Conservation (phyloP, 495 filamentous ascomycete species). For the Penicillium canescens region DNA sequence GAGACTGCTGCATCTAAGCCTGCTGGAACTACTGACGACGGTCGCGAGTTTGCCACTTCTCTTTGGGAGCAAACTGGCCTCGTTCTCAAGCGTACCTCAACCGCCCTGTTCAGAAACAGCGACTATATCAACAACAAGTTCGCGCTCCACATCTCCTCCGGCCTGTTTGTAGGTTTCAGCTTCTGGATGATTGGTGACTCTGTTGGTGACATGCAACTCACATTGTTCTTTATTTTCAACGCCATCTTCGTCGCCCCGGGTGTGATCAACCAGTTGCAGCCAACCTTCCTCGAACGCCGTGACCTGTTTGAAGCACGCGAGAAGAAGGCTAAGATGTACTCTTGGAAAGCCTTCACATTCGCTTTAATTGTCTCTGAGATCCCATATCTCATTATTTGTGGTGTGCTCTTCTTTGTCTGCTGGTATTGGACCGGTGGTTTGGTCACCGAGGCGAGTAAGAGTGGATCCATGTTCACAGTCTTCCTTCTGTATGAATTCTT, state of each 20-base stretch:
- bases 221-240: slow-evolving; percentile 48
- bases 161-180: slow-evolving; percentile 41
- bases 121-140: slow-evolving; percentile 69
- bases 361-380: slow-evolving; percentile 51
- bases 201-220: slow-evolving; percentile 26
- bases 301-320: slow-evolving; percentile 53
- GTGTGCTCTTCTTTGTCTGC: slow-evolving; percentile 48
- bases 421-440: slow-evolving; percentile 53
- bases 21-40: slow-evolving; percentile 31
- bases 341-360: slow-evolving; percentile 52
- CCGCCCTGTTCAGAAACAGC: slow-evolving; percentile 58
- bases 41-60: slow-evolving; percentile 57
- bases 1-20: slow-evolving; percentile 34
- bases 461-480: slow-evolving; percentile 55
- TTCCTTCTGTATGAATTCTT: slow-evolving; percentile 53
- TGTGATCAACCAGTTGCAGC: slow-evolving; percentile 52
- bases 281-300: slow-evolving; percentile 52
- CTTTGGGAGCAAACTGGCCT: slow-evolving; percentile 55
- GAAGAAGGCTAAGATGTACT: slow-evolving; percentile 55
- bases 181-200: slow-evolving; percentile 36
- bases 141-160: slow-evolving; percentile 29
- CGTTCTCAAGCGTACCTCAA: slow-evolving; percentile 57
- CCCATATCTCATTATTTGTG: slow-evolving; percentile 50
- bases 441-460: slow-evolving; percentile 38
- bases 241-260: slow-evolving; percentile 52